phyloP scores from a whole-genome alignment of 192 early-diverging fungal genomes.

The Pilaira anomala region DNA sequence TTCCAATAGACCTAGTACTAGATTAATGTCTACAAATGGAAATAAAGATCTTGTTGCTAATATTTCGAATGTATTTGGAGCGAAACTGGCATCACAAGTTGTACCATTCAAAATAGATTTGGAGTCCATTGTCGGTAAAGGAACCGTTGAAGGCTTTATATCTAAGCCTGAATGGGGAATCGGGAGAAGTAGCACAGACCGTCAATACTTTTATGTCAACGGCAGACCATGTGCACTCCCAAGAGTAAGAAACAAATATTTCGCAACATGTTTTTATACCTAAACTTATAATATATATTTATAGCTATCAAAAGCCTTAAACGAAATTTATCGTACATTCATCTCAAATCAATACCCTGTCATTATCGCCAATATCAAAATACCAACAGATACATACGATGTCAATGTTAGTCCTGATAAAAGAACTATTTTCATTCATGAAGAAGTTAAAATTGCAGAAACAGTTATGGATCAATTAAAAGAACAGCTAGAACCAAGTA shows the following conservation, averaged over 20 bases:
- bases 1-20: conserved; percentile 42
- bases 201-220: conserved; percentile 89
- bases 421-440: conserved; percentile 80
- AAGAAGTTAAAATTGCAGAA: conserved; percentile 58
- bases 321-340: conserved; percentile 74
- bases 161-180: conserved; percentile 62
- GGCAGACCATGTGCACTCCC: conserved; percentile 84
- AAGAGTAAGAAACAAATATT: conserved; percentile 44
- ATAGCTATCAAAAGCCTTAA: conserved; percentile 68
- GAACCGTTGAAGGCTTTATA: conserved; percentile 1
- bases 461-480: conserved; percentile 40
- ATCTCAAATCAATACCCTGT: conserved; percentile 78
- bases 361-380: conserved; percentile 61
- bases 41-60: conserved; percentile 61
- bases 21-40: conserved; percentile 56
- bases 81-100: conserved; percentile 46
- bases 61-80: conserved; percentile 76
- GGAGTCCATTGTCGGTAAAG: neutral
- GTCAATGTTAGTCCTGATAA: conserved; percentile 97
- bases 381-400: conserved; percentile 68
- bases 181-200: conserved; percentile 73
- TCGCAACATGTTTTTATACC: neutral
- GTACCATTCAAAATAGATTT: conserved; percentile 39
- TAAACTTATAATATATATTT: neutral
- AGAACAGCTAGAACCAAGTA: conserved; percentile 54